phyloP scores from a whole-genome alignment of 1,284 basidiomycete genomes.

The Sanguinoderma infundibulare region DNA sequence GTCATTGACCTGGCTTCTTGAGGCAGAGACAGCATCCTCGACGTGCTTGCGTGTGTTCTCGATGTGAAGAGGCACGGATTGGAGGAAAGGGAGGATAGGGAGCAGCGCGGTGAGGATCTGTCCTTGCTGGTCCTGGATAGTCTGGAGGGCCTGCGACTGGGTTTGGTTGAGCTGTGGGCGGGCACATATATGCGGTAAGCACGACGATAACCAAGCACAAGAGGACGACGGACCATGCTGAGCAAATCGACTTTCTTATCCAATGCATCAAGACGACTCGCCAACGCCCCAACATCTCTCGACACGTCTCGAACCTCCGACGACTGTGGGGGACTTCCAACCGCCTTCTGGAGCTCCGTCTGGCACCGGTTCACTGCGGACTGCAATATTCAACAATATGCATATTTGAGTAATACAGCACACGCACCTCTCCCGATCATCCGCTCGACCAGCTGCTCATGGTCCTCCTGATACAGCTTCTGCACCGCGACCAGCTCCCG shows the following conservation, averaged over 20 bases:
- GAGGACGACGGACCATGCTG: conserved; percentile 48
- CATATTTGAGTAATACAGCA: background rate
- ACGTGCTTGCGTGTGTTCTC: conserved; percentile 51
- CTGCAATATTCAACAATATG: background rate
- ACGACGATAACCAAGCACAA: background rate
- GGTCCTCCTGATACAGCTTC: conserved; percentile 35
- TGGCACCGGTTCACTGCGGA: conserved; percentile 61
- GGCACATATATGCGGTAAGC: background rate
- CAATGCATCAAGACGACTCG: conserved; percentile 48
- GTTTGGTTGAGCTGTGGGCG: conserved; percentile 35
- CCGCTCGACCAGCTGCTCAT: conserved; percentile 34
- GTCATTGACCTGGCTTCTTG: background rate
- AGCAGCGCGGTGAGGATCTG: conserved; percentile 52
- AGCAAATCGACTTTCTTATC: conserved; percentile 62
- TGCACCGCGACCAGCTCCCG: conserved; percentile 34
- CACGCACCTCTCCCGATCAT: conserved; percentile 41
- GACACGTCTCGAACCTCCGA: conserved; percentile 44
- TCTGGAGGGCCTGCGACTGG: conserved; percentile 57
- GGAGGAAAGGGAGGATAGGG: conserved; percentile 61
- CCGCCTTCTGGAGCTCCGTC: conserved; percentile 55
- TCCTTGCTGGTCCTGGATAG: conserved; percentile 58
- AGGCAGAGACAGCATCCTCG: conserved; percentile 32
- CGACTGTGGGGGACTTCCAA: conserved; percentile 61
- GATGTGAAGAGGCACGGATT: conserved; percentile 59
- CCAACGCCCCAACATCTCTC: conserved; percentile 42